Evolutionary conservation across 495 filamentous ascomycete species (phyloP).

Genomic region (Penicillium pulvis): DNA sequence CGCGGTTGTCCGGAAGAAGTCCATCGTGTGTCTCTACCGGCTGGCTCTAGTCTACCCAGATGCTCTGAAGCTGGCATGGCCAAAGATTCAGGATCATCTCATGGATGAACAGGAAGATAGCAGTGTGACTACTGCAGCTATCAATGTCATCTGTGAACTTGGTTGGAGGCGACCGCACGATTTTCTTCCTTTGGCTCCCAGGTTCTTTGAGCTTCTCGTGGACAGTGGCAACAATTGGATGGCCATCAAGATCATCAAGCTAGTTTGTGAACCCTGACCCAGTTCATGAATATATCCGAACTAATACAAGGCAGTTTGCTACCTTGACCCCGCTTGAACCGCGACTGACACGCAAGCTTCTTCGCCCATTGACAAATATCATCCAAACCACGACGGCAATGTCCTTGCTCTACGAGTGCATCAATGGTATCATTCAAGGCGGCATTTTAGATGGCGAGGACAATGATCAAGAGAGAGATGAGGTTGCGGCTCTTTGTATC

Average conservation of each 20-base stretch:
- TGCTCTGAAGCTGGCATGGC: conserved; percentile 88
- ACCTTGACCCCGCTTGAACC: conserved; percentile 93
- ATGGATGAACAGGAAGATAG: conserved; percentile 89
- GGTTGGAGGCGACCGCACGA: conserved; percentile 93
- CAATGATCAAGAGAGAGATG: conserved; percentile 77
- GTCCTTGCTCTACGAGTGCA: conserved; percentile 96
- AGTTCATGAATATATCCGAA: background rate
- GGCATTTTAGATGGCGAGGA: conserved; percentile 83
- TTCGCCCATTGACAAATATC: conserved; percentile 89
- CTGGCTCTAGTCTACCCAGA: conserved; percentile 93
- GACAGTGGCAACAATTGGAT: conserved; percentile 98
- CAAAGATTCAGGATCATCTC: conserved; percentile 90
- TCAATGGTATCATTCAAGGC: conserved; percentile 96
- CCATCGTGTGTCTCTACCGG: conserved; percentile 88
- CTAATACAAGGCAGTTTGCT: conserved; percentile 70
- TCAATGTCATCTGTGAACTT: conserved; percentile 95
- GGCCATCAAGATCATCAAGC: conserved; percentile 98
- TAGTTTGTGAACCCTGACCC: conserved; percentile 55
- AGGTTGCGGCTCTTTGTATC: conserved; percentile 92
- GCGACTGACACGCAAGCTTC: conserved; percentile 84
- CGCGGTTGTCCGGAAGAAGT: conserved; percentile 86
- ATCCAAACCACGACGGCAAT: conserved; percentile 94
- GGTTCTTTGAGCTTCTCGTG: conserved; percentile 90
- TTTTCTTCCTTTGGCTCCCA: conserved; percentile 87
- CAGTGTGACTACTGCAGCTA: conserved; percentile 91